Base-by-base conservation (phyloP, 495 filamentous ascomycete genomes). In the Rostrohypoxylon terebratum region DNA sequence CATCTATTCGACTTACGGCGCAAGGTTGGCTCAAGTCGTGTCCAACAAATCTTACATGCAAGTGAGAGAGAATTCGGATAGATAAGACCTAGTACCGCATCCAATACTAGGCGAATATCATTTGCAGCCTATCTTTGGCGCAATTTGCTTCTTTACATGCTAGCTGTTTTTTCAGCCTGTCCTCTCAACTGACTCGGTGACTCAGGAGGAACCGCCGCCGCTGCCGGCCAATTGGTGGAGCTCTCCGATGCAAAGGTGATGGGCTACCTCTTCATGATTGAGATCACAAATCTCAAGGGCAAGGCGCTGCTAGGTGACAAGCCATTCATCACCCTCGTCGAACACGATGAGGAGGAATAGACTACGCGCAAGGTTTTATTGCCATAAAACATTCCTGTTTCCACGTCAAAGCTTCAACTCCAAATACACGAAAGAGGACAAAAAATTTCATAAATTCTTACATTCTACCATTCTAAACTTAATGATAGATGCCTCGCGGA, bases 281-380 rank as follows among this genome's bases (percentile, higher is more conserved):
- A 99, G 81, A 91, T 99, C 66, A 92, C 94, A 74, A 95, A 97
- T 83, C 88, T 99, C 54, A 92, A 98, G 75, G 96, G 96, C 59
- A 88, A 94, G 66, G 91, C 92, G 51, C 95, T 96, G 86, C 90
- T 99, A 69, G 87, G 89, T 73, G 80, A 81, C 53, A 93, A 93
- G 38, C 93, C 94, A 1, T 92, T 94, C 40, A 88, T 92, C 81
- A 97, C 95, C 31, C 88, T 99, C 38, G 86, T 99, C 54, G 84
- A 86, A 74, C 75, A 78, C 34, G 69, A 78, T 48, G 76, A 78
- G 69, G 74, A 78, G 58, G 76, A 78, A 66, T 78, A 73, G 69
- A 59, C 40, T 44, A 42, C 7, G 18, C 47, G 25, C 60, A 53
- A 42, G 31, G 51, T 40, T 40, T 50, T 59, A 25, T 50, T 59